Evolutionary conservation across 2,329 filamentous ascomycete genomes (phyloP).

Genomic region (Penicillium sp.): DNA sequence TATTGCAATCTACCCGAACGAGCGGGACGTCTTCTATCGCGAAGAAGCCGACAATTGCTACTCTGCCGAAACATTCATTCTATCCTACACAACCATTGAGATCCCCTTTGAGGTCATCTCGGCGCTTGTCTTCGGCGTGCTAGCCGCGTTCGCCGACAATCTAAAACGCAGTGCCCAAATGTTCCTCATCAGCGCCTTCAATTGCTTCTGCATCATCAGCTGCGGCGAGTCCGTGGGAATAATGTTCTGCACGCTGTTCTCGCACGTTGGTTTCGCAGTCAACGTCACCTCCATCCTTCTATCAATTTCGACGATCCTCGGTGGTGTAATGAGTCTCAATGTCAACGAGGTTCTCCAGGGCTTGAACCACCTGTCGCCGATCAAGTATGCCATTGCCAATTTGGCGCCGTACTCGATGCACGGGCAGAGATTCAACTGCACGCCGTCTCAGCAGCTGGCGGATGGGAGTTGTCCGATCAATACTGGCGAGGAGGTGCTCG

Average conservation of each 20-base stretch:
- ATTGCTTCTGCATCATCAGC: conserved; percentile 74
- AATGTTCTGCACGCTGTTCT: conserved; percentile 78
- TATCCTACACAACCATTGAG: conserved; percentile 73
- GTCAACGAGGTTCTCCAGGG: conserved; percentile 70
- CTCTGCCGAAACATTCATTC: conserved; percentile 71
- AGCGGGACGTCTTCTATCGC: conserved; percentile 77
- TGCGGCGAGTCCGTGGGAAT: conserved; percentile 79
- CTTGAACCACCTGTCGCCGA: conserved; percentile 73
- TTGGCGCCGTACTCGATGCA: conserved; percentile 70
- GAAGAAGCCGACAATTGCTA: conserved; percentile 78
- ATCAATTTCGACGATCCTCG: conserved; percentile 73
- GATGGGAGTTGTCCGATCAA: conserved; percentile 68
- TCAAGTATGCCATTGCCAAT: conserved; percentile 72
- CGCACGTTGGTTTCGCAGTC: conserved; percentile 76
- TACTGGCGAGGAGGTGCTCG: conserved; percentile 70
- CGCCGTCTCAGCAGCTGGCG: conserved; percentile 62
- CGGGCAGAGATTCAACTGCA: conserved; percentile 68
- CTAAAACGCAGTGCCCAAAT: conserved; percentile 67
- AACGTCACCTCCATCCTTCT: conserved; percentile 74
- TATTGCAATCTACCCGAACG: conserved; percentile 73
- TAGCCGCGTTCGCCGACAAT: conserved; percentile 69
- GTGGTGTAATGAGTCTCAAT: conserved; percentile 72
- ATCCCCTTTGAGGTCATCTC: conserved; percentile 73
- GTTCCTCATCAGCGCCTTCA: conserved; percentile 71
- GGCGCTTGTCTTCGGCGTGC: conserved; percentile 68